A percentile compares a stretch with the other conserved stretches of the same genome.
Evolutionary conservation across 441 rosid species (phyloP).

Genomic region (Gossypium aridum): DNA sequence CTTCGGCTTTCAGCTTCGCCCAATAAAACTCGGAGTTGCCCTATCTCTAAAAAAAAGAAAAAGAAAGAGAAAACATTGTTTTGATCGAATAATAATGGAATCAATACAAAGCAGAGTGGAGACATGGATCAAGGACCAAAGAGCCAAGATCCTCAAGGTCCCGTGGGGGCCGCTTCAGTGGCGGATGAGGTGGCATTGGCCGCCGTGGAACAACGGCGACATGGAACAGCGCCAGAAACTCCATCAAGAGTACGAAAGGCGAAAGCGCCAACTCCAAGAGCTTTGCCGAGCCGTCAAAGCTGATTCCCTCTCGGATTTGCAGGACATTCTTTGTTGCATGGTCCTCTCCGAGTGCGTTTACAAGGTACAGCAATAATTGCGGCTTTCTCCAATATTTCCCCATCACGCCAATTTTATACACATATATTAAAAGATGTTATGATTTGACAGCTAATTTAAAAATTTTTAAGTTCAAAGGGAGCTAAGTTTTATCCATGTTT

Average conservation of each 20-base stretch:
- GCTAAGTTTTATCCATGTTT: background rate
- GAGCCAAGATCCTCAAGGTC: conserved; percentile 52
- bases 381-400: background rate
- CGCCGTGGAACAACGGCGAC: conserved; percentile 55
- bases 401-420: background rate
- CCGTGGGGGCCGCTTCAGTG: conserved; percentile 85
- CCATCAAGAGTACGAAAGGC: conserved; percentile 66
- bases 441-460: background rate
- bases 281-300: conserved; percentile 75
- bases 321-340: conserved; percentile 95
- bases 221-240: conserved; percentile 58
- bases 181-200: conserved; percentile 78
- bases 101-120: conserved; percentile 68
- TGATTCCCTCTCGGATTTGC: conserved; percentile 77
- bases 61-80: background rate
- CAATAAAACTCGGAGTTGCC: background rate
- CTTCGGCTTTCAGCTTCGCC: background rate
- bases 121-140: conserved; percentile 92
- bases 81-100: conserved; percentile 47
- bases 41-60: background rate
- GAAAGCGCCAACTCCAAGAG: conserved; percentile 66
- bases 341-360: conserved; percentile 93
- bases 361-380: conserved; percentile 28
- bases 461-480: background rate
- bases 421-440: background rate